Evolutionary conservation across 1,284 basidiomycete species (phyloP).

Genomic region (Ceratobasidium sp.): DNA sequence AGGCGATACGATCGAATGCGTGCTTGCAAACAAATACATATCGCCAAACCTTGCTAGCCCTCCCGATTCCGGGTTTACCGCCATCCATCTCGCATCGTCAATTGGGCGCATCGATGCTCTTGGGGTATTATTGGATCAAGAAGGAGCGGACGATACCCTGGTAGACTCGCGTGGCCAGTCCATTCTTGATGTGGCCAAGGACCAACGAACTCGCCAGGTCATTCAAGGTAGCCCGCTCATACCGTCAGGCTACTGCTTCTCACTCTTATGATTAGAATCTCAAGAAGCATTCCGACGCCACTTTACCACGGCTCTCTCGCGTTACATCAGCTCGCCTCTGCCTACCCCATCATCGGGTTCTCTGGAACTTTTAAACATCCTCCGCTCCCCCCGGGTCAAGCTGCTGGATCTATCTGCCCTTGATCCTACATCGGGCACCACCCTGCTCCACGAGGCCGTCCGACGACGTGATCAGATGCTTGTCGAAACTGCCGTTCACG

Average conservation of each 20-base stretch:
- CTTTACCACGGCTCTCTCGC: constrained; percentile 75
- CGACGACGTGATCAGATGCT: constrained; percentile 79
- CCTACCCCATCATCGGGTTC: constrained; percentile 57
- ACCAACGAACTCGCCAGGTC: constrained; percentile 63
- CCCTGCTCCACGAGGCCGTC: constrained; percentile 89
- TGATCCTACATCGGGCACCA: constrained; percentile 77
- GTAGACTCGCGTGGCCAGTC: constrained; percentile 75
- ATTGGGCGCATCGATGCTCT: constrained; percentile 83
- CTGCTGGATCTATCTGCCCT: constrained; percentile 72
- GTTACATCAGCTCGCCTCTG: constrained; percentile 69
- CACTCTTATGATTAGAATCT: constrained; percentile 64
- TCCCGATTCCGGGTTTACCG: constrained; percentile 74
- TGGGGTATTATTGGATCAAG: constrained; percentile 74
- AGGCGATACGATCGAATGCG: constrained; percentile 70
- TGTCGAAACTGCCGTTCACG: constrained; percentile 82
- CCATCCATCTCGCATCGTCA: constrained; percentile 86
- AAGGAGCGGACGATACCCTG: constrained; percentile 80
- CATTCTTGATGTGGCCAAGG: constrained; percentile 74
- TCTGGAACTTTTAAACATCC: constrained; percentile 56
- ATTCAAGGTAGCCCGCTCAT: constrained; percentile 67
- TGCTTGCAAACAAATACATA: constrained; percentile 75
- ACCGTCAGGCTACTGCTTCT: not conserved
- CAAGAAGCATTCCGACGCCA: constrained; percentile 76
- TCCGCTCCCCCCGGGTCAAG: constrained; percentile 66
- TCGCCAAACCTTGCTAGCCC: constrained; percentile 78